A percentile compares a stretch with the other conserved stretches of the same genome.
These are phyloP conservation scores for sunflower (Helianthus annuus) DNA, from an alignment of 129 eudicot genomes.

Conservation along the genomic window DNA sequence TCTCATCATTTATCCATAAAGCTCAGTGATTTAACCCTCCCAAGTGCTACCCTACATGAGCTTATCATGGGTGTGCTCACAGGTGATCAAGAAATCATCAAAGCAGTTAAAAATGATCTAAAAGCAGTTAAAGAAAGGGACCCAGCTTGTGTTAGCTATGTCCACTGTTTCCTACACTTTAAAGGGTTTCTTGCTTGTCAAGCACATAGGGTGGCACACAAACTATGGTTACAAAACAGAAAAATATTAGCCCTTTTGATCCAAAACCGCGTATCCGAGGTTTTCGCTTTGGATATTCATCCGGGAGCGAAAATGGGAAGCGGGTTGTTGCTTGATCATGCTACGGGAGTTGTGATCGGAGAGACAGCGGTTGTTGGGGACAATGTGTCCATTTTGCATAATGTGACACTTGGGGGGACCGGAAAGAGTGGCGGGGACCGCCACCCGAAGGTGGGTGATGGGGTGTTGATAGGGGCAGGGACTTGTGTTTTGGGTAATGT, in stretches of 20 bases:
- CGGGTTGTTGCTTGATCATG: conserved; percentile 89
- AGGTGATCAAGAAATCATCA: conserved; percentile 52
- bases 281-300: conserved; percentile 81
- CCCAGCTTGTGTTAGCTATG: conserved; percentile 92
- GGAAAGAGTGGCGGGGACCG: conserved; percentile 83
- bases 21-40: conserved; percentile 53
- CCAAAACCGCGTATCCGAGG: conserved; percentile 85
- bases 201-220: conserved; percentile 80
- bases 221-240: conserved; percentile 70
- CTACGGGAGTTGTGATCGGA: conserved; percentile 91
- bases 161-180: conserved; percentile 84
- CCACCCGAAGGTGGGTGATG: conserved; percentile 88
- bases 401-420: conserved; percentile 92
- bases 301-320: conserved; percentile 90
- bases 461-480: conserved; percentile 97
- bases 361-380: conserved; percentile 91
- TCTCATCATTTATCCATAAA: conserved; percentile 69
- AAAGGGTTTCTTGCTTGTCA: conserved; percentile 94
- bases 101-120: conserved; percentile 61
- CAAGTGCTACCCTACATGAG: conserved; percentile 59
- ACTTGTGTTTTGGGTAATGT: conserved; percentile 94
- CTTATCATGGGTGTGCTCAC: conserved; percentile 56
- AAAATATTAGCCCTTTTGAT: conserved; percentile 65
- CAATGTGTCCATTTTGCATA: conserved; percentile 90
- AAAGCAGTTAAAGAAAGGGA: conserved; percentile 86